Evolutionary conservation across 192 early-diverging fungal species (phyloP).

Genomic region (Coemansia sp.): DNA sequence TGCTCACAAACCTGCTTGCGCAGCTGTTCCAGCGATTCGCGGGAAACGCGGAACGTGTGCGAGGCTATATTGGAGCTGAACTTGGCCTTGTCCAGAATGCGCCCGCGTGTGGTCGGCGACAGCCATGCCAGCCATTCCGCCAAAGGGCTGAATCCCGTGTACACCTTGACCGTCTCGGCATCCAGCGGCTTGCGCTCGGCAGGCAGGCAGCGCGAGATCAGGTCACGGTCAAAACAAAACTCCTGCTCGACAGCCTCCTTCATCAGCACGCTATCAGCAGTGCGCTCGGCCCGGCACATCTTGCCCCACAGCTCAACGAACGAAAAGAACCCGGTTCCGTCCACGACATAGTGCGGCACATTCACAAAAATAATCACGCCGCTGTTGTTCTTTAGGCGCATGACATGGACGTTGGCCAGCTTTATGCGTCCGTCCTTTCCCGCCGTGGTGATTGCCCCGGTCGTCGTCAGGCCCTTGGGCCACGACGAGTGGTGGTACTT

Average conservation of each 20-base stretch:
- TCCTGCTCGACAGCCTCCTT: background rate
- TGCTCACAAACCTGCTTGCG: slow-evolving; percentile 9
- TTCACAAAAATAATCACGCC: slow-evolving; percentile 41
- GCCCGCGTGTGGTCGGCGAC: slow-evolving; percentile 33
- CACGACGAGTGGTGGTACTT: slow-evolving; percentile 43
- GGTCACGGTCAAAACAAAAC: slow-evolving; percentile 36
- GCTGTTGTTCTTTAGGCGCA: slow-evolving; percentile 29
- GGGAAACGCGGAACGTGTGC: slow-evolving; percentile 37
- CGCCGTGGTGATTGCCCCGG: slow-evolving; percentile 30
- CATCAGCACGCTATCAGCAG: background rate
- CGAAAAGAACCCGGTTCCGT: slow-evolving; percentile 41
- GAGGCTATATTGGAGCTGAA: slow-evolving; percentile 22
- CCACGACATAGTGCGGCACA: slow-evolving; percentile 43
- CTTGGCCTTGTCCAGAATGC: slow-evolving; percentile 26
- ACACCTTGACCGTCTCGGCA: slow-evolving; percentile 13
- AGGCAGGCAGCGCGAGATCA: slow-evolving; percentile 31
- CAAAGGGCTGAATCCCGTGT: slow-evolving; percentile 22
- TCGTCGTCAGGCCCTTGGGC: slow-evolving; percentile 29
- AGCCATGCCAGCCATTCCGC: slow-evolving; percentile 50
- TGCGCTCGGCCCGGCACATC: slow-evolving; percentile 11
- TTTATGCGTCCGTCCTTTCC: slow-evolving; percentile 19
- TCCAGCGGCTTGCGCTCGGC: slow-evolving; percentile 24
- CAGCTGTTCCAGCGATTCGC: slow-evolving; percentile 5
- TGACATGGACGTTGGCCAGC: slow-evolving; percentile 28
- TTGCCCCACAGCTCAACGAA: slow-evolving; percentile 46